Conservation (phyloP, 1,284 basidiomycete genomes). For the Malassezia sp. region DNA sequence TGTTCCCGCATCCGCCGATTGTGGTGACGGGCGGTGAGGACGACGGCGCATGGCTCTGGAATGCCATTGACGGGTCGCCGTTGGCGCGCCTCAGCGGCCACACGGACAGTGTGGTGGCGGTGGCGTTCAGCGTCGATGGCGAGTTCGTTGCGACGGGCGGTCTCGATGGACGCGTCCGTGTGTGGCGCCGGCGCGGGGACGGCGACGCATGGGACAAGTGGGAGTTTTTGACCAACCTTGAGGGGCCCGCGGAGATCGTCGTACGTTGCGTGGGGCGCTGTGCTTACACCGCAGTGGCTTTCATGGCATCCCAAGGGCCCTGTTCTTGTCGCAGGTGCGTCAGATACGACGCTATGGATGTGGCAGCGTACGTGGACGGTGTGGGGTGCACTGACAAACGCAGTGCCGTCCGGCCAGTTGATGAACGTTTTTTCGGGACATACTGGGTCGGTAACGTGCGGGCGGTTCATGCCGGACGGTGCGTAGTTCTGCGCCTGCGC, state of each 20-base stretch:
- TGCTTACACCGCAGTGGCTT: conserved; percentile 59
- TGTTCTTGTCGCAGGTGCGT: conserved; percentile 78
- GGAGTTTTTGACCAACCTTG: conserved; percentile 83
- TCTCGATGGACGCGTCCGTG: conserved; percentile 85
- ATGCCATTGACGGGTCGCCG: conserved; percentile 67
- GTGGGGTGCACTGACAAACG: too few relatives aligned
- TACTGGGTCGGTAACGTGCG: conserved; percentile 69
- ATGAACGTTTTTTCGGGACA: conserved; percentile 95
- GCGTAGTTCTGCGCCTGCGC: too few relatives aligned
- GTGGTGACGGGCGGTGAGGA: conserved; percentile 90
- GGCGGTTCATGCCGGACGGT: conserved; percentile 85
- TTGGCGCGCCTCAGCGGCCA: conserved; percentile 79
- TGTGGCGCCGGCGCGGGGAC: conserved; percentile 59
- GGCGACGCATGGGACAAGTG: conserved; percentile 58
- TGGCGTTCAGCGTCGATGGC: conserved; percentile 74
- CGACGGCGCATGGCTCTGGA: conserved; percentile 87
- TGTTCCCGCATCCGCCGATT: conserved; percentile 63
- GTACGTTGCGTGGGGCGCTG: conserved; percentile 48
- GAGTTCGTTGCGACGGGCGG: conserved; percentile 87
- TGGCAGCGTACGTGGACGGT: conserved; percentile 72
- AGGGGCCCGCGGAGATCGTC: conserved; percentile 88
- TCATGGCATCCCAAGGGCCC: conserved; percentile 90
- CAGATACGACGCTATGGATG: conserved; percentile 92
- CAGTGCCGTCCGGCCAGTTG: conserved; percentile 81
- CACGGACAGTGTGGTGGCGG: conserved; percentile 73